These are phyloP conservation scores for Aspergillus avenaceus DNA, from an alignment of 495 filamentous ascomycete species.

Conservation along the genomic window DNA sequence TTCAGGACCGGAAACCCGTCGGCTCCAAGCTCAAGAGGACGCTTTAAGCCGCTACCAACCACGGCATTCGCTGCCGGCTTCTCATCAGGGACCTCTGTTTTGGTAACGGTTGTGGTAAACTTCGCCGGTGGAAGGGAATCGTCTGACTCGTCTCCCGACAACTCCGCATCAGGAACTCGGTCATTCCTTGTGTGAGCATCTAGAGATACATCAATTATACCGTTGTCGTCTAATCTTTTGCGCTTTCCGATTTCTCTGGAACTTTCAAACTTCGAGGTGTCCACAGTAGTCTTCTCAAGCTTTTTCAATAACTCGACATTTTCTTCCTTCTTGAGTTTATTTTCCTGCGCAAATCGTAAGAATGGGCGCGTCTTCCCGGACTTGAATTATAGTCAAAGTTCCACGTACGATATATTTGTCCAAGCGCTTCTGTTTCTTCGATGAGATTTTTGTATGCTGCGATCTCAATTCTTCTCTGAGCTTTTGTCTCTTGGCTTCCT, in stretches of 20 bases:
- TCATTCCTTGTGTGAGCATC: constrained; percentile 4
- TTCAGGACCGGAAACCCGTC: constrained; percentile 76
- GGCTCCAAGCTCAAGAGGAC: constrained; percentile 73
- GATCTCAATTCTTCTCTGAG: constrained; percentile 59
- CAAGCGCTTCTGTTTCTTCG: constrained; percentile 89
- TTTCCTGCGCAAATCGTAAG: constrained; percentile 55
- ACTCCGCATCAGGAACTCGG: constrained; percentile 12
- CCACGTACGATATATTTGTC: constrained; percentile 85
- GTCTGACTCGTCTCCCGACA: constrained; percentile 34
- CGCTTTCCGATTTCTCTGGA: constrained; percentile 67
- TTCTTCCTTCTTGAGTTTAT: constrained; percentile 91
- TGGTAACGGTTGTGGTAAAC: constrained; percentile 8
- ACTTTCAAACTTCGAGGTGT: constrained; percentile 75
- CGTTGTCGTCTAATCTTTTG: constrained; percentile 25
- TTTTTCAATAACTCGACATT: constrained; percentile 80
- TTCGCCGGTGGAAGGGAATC: constrained; percentile 31
- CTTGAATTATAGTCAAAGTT: not conserved
- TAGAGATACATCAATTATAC: not conserved
- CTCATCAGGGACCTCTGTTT: constrained; percentile 4
- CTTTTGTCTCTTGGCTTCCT: constrained; percentile 63
- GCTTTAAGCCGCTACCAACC: constrained; percentile 79
- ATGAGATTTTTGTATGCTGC: constrained; percentile 68
- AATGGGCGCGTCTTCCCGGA: not conserved
- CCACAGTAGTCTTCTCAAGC: constrained; percentile 70
- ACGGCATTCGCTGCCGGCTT: constrained; percentile 17